phyloP scores from a whole-genome alignment of 2,329 filamentous ascomycete species.

The Chaetomiaceae sp. region DNA sequence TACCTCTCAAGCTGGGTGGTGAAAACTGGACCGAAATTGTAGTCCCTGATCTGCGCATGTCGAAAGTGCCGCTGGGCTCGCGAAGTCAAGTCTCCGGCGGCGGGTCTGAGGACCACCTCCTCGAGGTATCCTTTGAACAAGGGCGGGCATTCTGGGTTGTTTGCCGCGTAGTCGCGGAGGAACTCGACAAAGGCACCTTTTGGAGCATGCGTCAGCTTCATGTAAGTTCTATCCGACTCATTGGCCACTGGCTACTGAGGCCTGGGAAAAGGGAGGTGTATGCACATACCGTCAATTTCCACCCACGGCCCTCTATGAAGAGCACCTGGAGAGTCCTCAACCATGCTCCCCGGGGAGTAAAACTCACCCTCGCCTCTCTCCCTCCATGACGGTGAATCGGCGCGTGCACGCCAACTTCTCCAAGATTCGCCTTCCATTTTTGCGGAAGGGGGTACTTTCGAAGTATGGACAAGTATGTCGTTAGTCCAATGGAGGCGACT shows the following conservation, averaged over 20 bases:
- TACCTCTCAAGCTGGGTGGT: slow-evolving; percentile 5
- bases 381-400: too few species aligned
- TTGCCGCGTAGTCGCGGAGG: slow-evolving; percentile 11
- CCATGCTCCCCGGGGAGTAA: too few species aligned
- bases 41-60: slow-evolving; percentile 9
- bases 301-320: background rate
- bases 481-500: too few species aligned
- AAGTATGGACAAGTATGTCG: too few species aligned
- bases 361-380: too few species aligned
- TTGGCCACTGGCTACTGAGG: too few species aligned
- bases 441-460: too few species aligned
- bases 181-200: slow-evolving; percentile 13
- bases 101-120: slow-evolving; percentile 11
- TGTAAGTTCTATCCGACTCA: too few species aligned
- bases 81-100: background rate
- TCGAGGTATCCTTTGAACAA: slow-evolving; percentile 15
- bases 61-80: slow-evolving; percentile 5
- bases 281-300: slow-evolving; percentile 2
- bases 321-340: background rate
- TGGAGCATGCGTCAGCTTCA: background rate
- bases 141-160: slow-evolving; percentile 9
- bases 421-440: too few species aligned
- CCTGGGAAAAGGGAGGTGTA: too few species aligned
- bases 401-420: too few species aligned
- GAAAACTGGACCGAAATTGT: slow-evolving; percentile 3